phyloP scores from a whole-genome alignment of 23 red algal genomes.

The Chondrus crispus region DNA sequence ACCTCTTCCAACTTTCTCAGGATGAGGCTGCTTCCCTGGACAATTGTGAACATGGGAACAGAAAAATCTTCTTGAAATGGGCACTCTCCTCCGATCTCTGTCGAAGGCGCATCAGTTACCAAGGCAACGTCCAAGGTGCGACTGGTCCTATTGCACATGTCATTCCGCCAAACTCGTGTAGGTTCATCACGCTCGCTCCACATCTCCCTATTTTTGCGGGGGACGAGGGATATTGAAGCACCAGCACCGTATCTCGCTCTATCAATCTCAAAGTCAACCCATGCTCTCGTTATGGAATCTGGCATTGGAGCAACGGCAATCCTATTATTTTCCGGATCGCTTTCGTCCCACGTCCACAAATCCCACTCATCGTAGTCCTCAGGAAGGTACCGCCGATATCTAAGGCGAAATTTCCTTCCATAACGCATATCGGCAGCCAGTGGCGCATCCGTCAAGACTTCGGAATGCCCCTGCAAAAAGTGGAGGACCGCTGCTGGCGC shows the following conservation, averaged over 20 bases:
- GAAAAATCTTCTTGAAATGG: neutral
- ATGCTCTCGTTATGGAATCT: neutral
- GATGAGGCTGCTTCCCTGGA: neutral
- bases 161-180: conserved; percentile 27
- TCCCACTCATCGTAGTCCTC: conserved; percentile 48
- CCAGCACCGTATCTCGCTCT: conserved; percentile 28
- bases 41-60: conserved; percentile 16
- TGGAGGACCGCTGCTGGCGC: neutral
- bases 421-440: neutral
- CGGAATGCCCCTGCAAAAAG: conserved; percentile 37
- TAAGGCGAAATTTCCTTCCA: conserved; percentile 3
- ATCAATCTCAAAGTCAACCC: conserved; percentile 52
- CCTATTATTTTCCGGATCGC: neutral
- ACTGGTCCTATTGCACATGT: neutral
- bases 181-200: conserved; percentile 40
- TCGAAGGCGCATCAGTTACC: neutral
- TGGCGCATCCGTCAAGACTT: neutral
- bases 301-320: neutral
- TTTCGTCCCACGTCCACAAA: conserved; percentile 52
- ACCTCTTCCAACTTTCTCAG: conserved; percentile 13
- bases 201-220: conserved; percentile 1
- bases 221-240: conserved; percentile 12
- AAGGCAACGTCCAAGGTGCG: neutral
- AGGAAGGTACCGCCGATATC: conserved; percentile 23
- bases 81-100: neutral